Evolutionary conservation across 2,329 filamentous ascomycete genomes (phyloP).

Genomic region (Trichoderma harzianum): DNA sequence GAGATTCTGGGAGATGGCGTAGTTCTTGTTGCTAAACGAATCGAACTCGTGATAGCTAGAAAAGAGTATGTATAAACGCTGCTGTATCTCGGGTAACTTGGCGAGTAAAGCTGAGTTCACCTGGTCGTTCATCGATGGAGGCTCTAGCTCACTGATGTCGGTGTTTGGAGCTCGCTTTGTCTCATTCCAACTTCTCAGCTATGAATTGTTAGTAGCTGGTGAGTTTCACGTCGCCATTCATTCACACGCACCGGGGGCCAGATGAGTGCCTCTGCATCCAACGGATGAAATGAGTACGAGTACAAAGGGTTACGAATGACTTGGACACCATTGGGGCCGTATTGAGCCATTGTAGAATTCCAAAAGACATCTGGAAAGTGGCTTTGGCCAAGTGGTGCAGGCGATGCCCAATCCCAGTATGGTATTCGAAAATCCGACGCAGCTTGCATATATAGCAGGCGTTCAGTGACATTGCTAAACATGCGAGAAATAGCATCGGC

Average conservation of each 20-base stretch:
- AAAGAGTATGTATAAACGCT: conserved; percentile 65
- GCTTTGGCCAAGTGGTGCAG: conserved; percentile 46
- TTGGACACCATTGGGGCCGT: conserved; percentile 54
- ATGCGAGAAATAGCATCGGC: conserved; percentile 44
- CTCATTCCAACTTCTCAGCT: conserved; percentile 58
- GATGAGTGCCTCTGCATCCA: conserved; percentile 56
- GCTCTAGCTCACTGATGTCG: conserved; percentile 27
- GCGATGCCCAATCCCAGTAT: conserved; percentile 58
- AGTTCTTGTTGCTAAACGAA: conserved; percentile 66
- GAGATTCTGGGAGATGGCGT: conserved; percentile 47
- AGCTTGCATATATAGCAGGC: conserved; percentile 48
- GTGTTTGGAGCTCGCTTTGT: conserved; percentile 56
- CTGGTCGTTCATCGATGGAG: conserved; percentile 56
- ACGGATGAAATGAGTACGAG: conserved; percentile 57
- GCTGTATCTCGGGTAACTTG: conserved; percentile 53
- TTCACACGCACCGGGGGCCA: conserved; percentile 52
- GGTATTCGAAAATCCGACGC: conserved; percentile 53
- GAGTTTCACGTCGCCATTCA: background rate
- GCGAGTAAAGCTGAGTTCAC: conserved; percentile 45
- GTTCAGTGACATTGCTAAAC: conserved; percentile 45
- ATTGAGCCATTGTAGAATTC: conserved; percentile 48
- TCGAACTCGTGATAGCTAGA: conserved; percentile 66
- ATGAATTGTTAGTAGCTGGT: background rate
- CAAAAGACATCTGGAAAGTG: conserved; percentile 45
- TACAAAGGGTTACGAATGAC: conserved; percentile 61